Percentiles rank a stretch among this genome's conserved stretches.
Conservation (phyloP, 208 protist species). For the Crithidia brevicula region DNA sequence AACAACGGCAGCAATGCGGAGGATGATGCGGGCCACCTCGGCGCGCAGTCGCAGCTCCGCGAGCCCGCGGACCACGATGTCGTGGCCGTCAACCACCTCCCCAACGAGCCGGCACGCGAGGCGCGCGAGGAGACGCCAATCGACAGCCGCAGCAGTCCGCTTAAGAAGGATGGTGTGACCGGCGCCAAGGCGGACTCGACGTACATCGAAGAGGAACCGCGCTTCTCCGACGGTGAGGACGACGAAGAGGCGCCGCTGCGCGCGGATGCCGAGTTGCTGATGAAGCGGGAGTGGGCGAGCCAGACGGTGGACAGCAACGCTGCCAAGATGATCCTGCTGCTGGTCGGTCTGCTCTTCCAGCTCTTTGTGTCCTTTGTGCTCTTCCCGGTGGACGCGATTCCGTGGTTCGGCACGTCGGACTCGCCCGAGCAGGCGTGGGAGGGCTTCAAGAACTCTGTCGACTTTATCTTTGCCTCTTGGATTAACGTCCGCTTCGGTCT, state of each 20-base stretch:
- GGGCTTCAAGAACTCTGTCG: conserved; percentile 49
- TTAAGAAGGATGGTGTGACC: conserved; percentile 6
- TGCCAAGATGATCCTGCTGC: conserved; percentile 72
- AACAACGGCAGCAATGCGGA: neutral
- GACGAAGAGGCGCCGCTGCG: conserved; percentile 24
- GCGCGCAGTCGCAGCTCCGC: neutral
- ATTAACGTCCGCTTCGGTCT: conserved; percentile 67
- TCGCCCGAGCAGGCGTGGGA: conserved; percentile 49
- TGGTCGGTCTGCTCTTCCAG: conserved; percentile 71
- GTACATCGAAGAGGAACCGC: conserved; percentile 8
- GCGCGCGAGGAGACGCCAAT: neutral
- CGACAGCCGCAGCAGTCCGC: neutral
- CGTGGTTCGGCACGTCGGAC: conserved; percentile 72
- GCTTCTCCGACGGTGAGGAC: conserved; percentile 17
- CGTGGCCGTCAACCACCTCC: neutral
- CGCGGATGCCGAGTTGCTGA: conserved; percentile 26
- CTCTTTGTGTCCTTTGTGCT: conserved; percentile 60
- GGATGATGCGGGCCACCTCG: neutral
- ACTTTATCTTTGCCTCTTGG: conserved; percentile 76
- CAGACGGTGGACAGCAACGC: conserved; percentile 70
- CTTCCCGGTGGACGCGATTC: conserved; percentile 75
- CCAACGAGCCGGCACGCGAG: conserved; percentile 4
- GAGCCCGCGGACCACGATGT: conserved; percentile 2
- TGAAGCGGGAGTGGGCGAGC: conserved; percentile 61
- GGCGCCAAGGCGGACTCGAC: neutral